Percentiles rank a stretch among this genome's conserved stretches.
Evolutionary conservation across 495 filamentous ascomycete species (phyloP).

Genomic region (Neurospora sp.): DNA sequence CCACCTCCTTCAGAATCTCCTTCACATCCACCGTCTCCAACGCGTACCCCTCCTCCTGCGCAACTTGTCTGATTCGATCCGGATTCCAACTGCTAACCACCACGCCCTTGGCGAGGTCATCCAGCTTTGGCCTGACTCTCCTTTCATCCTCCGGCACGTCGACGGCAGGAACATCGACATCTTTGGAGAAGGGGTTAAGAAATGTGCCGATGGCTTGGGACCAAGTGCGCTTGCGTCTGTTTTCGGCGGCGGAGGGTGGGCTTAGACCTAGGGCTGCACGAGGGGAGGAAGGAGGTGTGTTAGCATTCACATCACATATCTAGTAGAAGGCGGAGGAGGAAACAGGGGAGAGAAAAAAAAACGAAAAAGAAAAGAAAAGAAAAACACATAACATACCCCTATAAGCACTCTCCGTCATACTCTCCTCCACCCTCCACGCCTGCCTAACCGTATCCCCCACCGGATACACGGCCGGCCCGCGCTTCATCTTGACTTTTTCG

Average conservation of each 20-base stretch:
- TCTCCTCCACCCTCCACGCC: slow-evolving; percentile 7
- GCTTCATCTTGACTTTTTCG: slow-evolving; percentile 5
- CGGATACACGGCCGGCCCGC: slow-evolving; percentile 13
- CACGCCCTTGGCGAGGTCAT: neutral
- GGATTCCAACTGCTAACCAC: neutral
- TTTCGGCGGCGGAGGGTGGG: neutral
- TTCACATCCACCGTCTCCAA: neutral
- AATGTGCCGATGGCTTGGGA: neutral
- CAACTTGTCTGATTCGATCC: neutral
- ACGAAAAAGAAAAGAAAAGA: neutral
- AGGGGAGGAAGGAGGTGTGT: neutral
- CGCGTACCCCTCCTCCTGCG: neutral
- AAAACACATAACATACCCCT: slow-evolving; percentile 12
- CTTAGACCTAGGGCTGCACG: neutral
- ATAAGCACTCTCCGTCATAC: slow-evolving; percentile 5
- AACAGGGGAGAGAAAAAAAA: too few relatives aligned
- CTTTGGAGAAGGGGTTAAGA: neutral
- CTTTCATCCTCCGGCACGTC: neutral
- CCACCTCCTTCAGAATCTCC: neutral
- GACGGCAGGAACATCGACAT: neutral
- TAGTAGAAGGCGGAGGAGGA: neutral
- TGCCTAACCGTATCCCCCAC: slow-evolving; percentile 19
- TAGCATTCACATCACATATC: neutral
- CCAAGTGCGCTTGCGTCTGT: neutral
- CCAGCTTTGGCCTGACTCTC: neutral